phyloP scores from a whole-genome alignment of 176 grass and related monocot genomes.

The Puya raimondii region DNA sequence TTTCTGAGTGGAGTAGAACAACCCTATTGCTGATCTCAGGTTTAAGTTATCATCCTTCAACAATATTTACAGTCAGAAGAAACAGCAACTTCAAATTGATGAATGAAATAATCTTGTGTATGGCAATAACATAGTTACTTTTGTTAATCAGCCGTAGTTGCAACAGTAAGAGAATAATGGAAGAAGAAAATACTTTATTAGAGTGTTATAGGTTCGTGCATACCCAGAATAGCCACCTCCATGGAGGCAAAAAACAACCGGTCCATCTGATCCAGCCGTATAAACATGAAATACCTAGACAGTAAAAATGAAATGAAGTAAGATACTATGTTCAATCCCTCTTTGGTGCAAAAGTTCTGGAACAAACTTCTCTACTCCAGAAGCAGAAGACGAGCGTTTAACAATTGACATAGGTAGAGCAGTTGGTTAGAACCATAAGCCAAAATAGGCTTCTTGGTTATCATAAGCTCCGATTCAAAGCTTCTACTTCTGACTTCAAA shows the following conservation, averaged over 20 bases:
- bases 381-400: too few species aligned
- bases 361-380: not conserved
- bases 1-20: too few species aligned
- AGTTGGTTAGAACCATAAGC: too few species aligned
- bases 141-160: not conserved
- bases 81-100: too few species aligned
- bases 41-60: too few species aligned
- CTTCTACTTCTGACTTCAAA: not conserved
- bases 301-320: not conserved
- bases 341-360: not conserved
- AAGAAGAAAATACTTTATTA: not conserved
- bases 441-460: too few species aligned
- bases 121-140: too few species aligned
- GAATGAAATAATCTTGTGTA: too few species aligned
- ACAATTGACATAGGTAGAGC: too few species aligned
- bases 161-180: not conserved
- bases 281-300: slow-evolving; percentile 77
- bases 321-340: not conserved
- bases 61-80: too few species aligned
- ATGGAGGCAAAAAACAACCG: slow-evolving; percentile 87
- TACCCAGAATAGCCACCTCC: slow-evolving; percentile 96
- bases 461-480: too few species aligned
- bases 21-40: too few species aligned
- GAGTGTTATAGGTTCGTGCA: slow-evolving; percentile 12
- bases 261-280: slow-evolving; percentile 68